These are phyloP conservation scores for Draba incana DNA, from an alignment of 345 rosid genomes.

Conservation along the genomic window DNA sequence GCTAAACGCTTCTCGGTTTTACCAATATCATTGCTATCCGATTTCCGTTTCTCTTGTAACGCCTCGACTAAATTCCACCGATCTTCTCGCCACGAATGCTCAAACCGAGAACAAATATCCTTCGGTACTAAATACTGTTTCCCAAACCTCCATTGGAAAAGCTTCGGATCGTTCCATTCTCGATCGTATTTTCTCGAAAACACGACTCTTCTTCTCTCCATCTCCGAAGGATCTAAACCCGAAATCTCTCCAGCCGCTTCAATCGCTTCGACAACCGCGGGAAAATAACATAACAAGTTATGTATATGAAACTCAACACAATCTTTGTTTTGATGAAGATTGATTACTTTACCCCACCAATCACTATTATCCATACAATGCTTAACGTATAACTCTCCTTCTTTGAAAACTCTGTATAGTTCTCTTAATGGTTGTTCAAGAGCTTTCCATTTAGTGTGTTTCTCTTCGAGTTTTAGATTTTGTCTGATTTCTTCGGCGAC, in stretches of 20 bases:
- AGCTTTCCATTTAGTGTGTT: constrained; percentile 78
- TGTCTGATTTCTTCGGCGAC: constrained; percentile 72
- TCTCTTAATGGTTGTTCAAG: constrained; percentile 79
- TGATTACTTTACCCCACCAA: constrained; percentile 81
- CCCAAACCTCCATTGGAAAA: constrained; percentile 76
- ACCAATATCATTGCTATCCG: constrained; percentile 40
- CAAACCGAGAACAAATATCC: constrained; percentile 53
- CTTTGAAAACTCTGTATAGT: constrained; percentile 72
- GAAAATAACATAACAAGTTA: constrained; percentile 67
- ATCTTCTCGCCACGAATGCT: constrained; percentile 74
- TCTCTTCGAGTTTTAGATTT: constrained; percentile 77
- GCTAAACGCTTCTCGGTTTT: constrained; percentile 65
- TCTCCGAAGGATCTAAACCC: constrained; percentile 77
- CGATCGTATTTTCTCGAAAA: constrained; percentile 67
- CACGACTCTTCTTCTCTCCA: constrained; percentile 70
- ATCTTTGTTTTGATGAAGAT: constrained; percentile 76
- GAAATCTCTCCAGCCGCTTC: constrained; percentile 82
- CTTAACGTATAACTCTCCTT: constrained; percentile 75
- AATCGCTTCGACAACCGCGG: constrained; percentile 74
- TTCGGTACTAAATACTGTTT: constrained; percentile 70
- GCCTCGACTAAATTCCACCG: constrained; percentile 72
- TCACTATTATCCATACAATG: constrained; percentile 71
- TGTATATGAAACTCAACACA: constrained; percentile 81
- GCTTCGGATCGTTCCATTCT: constrained; percentile 76
- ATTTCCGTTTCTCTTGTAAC: constrained; percentile 59